phyloP scores from a whole-genome alignment of 2,329 filamentous ascomycete genomes.

The Fusarium sp. region DNA sequence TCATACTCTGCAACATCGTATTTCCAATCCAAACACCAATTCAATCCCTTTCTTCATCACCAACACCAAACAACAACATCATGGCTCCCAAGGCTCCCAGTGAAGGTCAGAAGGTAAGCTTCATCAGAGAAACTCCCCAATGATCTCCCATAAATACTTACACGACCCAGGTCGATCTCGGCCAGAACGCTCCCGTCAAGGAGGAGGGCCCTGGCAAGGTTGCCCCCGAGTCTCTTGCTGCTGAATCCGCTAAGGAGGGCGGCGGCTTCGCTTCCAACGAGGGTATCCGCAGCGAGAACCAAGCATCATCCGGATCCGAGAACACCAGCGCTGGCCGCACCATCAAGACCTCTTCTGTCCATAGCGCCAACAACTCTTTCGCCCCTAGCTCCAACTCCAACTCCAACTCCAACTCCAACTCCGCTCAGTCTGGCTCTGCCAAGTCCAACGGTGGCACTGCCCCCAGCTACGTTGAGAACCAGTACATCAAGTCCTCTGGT shows the following conservation, averaged over 20 bases:
- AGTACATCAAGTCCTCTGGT: conserved; percentile 48
- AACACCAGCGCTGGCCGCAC: conserved; percentile 8
- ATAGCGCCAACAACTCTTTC: conserved; percentile 6
- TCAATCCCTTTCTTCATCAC: background rate
- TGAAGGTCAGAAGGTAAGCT: conserved; percentile 42
- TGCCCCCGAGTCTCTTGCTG: conserved; percentile 77
- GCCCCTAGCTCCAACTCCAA: background rate
- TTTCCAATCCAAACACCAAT: background rate
- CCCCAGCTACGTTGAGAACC: conserved; percentile 53
- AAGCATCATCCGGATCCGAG: conserved; percentile 8
- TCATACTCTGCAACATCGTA: background rate
- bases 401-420: background rate
- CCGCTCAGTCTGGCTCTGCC: conserved; percentile 11
- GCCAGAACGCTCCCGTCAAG: conserved; percentile 60
- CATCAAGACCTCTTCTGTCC: conserved; percentile 3
- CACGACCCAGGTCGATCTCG: conserved; percentile 56
- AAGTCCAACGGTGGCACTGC: conserved; percentile 43
- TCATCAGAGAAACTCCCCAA: background rate
- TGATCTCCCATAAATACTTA: conserved; percentile 4
- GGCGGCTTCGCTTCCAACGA: conserved; percentile 72
- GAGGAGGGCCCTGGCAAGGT: conserved; percentile 73
- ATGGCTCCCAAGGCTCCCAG: conserved; percentile 38
- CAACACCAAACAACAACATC: conserved; percentile 1
- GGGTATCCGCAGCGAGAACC: conserved; percentile 52
- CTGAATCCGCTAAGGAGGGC: conserved; percentile 71